Base-by-base conservation (phyloP, 371 early-diverging fungal genomes). In the Mucor velutinosus region DNA sequence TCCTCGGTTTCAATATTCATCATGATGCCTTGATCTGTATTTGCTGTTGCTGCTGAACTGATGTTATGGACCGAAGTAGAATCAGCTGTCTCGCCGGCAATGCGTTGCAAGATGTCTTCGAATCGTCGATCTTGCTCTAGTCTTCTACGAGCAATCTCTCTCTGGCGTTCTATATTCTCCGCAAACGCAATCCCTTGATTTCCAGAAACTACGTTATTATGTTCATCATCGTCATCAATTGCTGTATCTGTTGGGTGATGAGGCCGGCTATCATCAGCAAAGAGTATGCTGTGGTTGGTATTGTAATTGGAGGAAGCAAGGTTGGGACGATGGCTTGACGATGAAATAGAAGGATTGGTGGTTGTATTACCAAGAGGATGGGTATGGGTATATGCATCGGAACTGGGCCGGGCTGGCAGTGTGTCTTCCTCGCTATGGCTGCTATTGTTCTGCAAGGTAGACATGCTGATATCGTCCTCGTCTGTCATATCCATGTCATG, bases 101-200 rank as follows among this genome's bases (percentile, higher is more conserved):
- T 61, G 6, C 72, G 71, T 15, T 71, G 70, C 53, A 73, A 41
- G 2, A 71, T 35, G 29, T 82, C 79, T 3, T 77, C 78, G 25
- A 76, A 74, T 4, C 67, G 72, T 56, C 80, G 70, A 14, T 75
- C 74, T 56, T 77, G 67, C 33, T 76, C 79, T 1, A 83, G 58
- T 29, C 76, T 64, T 43, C 62, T 62, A 45, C 83, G 73, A 1
- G 83, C 83, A 14, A 72, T 49, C 32, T 79, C 75, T 35, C 83
- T 60, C 60, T 83, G 83, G 11, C 60, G 65, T 30, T 72, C 78
- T 37, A 83, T 72, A 65, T 81, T 71, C 21, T 76, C 73, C 25
- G 83, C 79, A 70, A 83, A 83, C 15, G 75, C 75, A 65, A 83
- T 83, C n/a, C 74, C 79, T 23, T 68, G 73, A 21, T 63, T 67